Base-by-base conservation (phyloP, 345 rosid species). In the Populus euphratica region DNA sequence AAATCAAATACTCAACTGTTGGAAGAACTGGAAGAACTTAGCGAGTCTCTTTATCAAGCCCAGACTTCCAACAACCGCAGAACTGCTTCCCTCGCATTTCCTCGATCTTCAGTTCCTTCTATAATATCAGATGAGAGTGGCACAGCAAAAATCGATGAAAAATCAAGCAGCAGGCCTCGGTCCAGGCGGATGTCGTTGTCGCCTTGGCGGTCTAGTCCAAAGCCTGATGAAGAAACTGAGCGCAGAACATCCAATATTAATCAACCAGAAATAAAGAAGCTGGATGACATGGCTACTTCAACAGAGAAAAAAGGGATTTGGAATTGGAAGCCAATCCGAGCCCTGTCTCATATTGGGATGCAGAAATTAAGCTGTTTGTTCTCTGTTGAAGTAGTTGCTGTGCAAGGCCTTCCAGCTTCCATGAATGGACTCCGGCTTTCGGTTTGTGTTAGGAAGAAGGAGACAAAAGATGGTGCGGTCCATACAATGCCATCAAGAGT, bases 361-460 rank as follows among this genome's bases (percentile, higher is more conserved):
- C 96, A 91, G 78, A 95, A 93, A 78, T 62, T 93, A 76, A 92
- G 93, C 82, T 93, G 99, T 71, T 82, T 95, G 87, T 81, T 95
- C 80, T 95, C 99, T 0, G 96, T 91, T 1, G 99, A 95, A 81
- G 91, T 95, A 7, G 94, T 91, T 16, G 83, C 93, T 21, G 92
- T 88, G 2, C 99, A 92, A 71, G 94, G 94, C 67, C 89, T 95
- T 41, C 93, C 98, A 0, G 86, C 93, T 31, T 91, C 99, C 6
- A 95, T 95, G 98, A 95, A 92, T 52, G 99, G 99, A 4, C 88
- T 95, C 49, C 90, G 99, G 6, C 94, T 95, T 29, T 94, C 94
- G 0, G 96, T 93, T 70, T 91, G 93, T 63, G 93, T 93, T 14
- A 79, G 96, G 76, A 95, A 92, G 90, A 92, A 93, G 73, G 98